phyloP scores from a whole-genome alignment of 2,329 filamentous ascomycete genomes.

The Phialocephala subalpina region DNA sequence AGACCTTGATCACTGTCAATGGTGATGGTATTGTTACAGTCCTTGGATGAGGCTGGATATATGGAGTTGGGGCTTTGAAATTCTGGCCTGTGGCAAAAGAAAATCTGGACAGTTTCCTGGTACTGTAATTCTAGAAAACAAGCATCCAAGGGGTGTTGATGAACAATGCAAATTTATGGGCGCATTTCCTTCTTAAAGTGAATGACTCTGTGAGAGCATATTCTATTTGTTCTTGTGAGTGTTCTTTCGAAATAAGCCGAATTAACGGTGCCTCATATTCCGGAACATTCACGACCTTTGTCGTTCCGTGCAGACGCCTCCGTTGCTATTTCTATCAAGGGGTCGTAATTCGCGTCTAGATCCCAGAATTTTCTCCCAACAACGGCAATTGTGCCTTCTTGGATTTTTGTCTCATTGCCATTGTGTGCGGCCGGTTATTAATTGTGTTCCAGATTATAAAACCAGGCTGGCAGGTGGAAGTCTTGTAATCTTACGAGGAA shows the following conservation, averaged over 20 bases:
- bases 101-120: slow-evolving; percentile 36
- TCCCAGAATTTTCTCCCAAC: background rate
- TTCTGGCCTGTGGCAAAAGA: slow-evolving; percentile 35
- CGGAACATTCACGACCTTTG: background rate
- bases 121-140: slow-evolving; percentile 35
- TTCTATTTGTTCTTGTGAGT: too few relatives aligned
- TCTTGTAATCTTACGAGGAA: background rate
- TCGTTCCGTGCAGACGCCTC: background rate
- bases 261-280: background rate
- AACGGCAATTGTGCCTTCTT: background rate
- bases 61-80: slow-evolving; percentile 34
- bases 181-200: background rate
- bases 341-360: background rate
- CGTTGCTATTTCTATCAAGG: background rate
- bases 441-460: background rate
- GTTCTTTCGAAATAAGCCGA: background rate
- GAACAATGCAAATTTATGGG: background rate
- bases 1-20: slow-evolving; percentile 78
- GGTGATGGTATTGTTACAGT: slow-evolving; percentile 78
- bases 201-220: background rate
- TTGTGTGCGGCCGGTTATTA: background rate
- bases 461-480: slow-evolving; percentile 1
- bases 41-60: slow-evolving; percentile 56
- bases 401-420: background rate
- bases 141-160: slow-evolving; percentile 19